Evolutionary conservation across 164 flowering plant species (phyloP), one percentile per base, ranked within the genome.

Genomic region (Warburgia ugandensis): DNA sequence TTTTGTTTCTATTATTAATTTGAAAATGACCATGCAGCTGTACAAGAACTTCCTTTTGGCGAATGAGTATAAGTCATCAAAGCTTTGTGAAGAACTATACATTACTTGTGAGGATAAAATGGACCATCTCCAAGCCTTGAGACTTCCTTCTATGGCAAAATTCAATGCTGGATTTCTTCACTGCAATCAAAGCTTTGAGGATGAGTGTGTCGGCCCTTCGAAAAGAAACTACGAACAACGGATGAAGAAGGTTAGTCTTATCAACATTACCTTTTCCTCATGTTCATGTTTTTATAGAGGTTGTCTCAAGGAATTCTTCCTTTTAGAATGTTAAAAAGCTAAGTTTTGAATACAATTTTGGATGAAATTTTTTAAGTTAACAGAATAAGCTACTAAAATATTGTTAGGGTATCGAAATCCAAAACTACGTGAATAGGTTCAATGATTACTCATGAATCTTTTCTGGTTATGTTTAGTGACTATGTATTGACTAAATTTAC

Each of bases 61-160:
- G 41, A 94, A 94, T 58, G 83, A 86, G 57, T 94, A 82, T 59
- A 76, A 65, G 48, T 94, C 99, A 10, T 77, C 99, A 50, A 89
- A 78, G 73, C 77, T 94, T n/a, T 94, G 99, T 56, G 99, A 94
- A 71, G 70, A 69, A 42, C 63, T 94, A 5, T 94, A 84, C 57
- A 78, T 77, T 0, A 65, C 48, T 39, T 94, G 99, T 39, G 99
- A 94, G 68, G 99, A 89, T 65, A 74, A 70, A 67, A 94, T 94
- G 99, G 99, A 94, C 62, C 87, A 81, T 50, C 97, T 94, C 67
- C 99, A 94, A 65, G 92, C 77, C 52, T 84, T 94, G 40, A 77
- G 78, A 56, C 97, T 94, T 64, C 99, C 99, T 44, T 82, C 97
- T 30, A 89, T 94, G 97, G 97, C 99, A 45, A 94, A 94, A 68